Percentiles rank a stretch among this genome's conserved stretches.
These are phyloP conservation scores for Coemansia sp. DNA, from an alignment of 192 early-diverging fungal genomes.

Conservation along the genomic window DNA sequence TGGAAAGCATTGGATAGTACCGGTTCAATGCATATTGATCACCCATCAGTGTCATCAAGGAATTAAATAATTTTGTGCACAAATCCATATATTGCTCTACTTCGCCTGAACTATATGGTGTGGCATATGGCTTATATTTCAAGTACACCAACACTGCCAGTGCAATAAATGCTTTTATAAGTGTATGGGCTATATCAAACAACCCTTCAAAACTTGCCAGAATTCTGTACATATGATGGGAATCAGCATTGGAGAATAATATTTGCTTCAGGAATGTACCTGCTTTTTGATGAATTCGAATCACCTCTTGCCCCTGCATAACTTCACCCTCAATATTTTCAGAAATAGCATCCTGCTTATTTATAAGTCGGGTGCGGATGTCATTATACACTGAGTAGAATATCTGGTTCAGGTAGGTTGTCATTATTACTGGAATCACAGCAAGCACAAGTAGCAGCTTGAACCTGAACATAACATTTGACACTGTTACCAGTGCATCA, in stretches of 20 bases:
- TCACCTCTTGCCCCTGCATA: not conserved
- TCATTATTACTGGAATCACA: no score
- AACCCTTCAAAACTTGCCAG: not conserved
- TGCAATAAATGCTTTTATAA: not conserved
- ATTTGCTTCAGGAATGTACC: not conserved
- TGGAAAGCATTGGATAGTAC: constrained; percentile 2
- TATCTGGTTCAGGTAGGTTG: no score
- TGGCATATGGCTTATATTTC: not conserved
- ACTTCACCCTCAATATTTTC: not conserved
- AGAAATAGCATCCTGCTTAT: no score
- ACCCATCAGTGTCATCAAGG: no score
- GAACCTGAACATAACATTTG: not conserved
- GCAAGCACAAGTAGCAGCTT: not conserved
- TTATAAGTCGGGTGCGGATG: no score
- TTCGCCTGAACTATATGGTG: not conserved
- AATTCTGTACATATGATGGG: not conserved
- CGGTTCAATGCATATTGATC: not conserved
- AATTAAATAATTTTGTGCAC: no score
- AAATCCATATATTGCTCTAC: no score
- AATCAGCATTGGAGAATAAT: not conserved
- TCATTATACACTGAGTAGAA: no score
- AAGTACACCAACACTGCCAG: not conserved
- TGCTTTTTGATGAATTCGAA: constrained; percentile 5
- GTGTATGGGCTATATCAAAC: not conserved
- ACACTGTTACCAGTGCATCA: constrained; percentile 2